Base-by-base conservation (phyloP, 768 basidiomycete genomes). In the Pleurotus tuber-regium region DNA sequence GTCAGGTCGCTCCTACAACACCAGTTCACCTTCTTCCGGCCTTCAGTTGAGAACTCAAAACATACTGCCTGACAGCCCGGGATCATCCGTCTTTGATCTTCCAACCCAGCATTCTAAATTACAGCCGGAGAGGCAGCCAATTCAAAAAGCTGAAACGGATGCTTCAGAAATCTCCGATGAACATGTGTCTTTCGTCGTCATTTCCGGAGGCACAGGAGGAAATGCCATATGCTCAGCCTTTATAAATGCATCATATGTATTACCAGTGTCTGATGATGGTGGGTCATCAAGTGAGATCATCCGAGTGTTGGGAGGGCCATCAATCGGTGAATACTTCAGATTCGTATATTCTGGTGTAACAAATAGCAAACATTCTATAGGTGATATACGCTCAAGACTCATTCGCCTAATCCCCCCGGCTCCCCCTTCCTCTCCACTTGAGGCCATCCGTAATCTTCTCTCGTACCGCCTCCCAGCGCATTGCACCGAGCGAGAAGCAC, bases 281-380 rank as follows among this genome's bases (percentile, higher is more conserved):
- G 95, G 95, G 38, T 93, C 91, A 2, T 96, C 93, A 2, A 90
- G 89, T 57, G 94, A 97, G 73, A 96, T 96, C 47, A 90, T 94
- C 46, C 83, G 94, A 43, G 92, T 94, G 19, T 75, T 98, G 48
- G 89, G 88, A 14, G 90, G 90, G 2, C 89, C 90, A 18, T 92
- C 90, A 28, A 82, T 94, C 61, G 89, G 90, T 88, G 59, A 52
- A 61, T 43, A 35, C 24, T 55, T 57, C 54, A 43, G 28, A 42
- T 36, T 50, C 57, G 29, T 30, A 38, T 47, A 23, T 29, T 47
- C 40, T 4, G 10, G 26, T 18, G n/a, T n/a, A n/a, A n/a, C n/a
- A n/a, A 43, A 18, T 24, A 14, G n/a, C 0, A 14, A 29, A 1
- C 28, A 12, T 7, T 19, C 40, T 28, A 12, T 56, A 92, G 91